These are phyloP conservation scores for Microbotryum silenes-acaulis DNA, from an alignment of 1,284 basidiomycete genomes.

Conservation along the genomic window DNA sequence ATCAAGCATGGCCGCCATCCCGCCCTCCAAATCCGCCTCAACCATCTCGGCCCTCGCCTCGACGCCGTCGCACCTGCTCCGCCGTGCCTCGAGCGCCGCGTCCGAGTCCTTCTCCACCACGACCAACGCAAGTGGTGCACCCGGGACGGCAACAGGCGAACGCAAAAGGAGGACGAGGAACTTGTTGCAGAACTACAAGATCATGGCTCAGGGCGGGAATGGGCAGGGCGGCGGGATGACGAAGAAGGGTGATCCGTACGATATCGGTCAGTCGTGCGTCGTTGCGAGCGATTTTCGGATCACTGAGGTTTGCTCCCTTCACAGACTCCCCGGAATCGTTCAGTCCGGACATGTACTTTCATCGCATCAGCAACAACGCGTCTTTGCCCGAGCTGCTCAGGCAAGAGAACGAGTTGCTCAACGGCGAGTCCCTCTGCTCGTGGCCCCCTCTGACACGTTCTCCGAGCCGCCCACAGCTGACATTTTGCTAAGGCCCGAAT, in stretches of 20 bases:
- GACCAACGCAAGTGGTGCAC: too few relatives aligned
- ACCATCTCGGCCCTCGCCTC: background rate
- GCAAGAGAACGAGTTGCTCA: conserved; percentile 65
- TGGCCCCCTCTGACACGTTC: too few relatives aligned
- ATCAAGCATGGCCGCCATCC: conserved; percentile 1
- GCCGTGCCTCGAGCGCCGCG: conserved; percentile 10
- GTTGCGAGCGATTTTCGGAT: background rate
- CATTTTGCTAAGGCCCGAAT: background rate
- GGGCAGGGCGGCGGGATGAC: conserved; percentile 40
- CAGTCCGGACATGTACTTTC: conserved; percentile 63
- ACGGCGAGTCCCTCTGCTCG: conserved; percentile 45
- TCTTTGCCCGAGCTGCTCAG: conserved; percentile 62
- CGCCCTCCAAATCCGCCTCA: conserved; percentile 7
- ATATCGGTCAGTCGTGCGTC: conserved; percentile 51
- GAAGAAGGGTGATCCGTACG: conserved; percentile 59
- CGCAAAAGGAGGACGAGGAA: conserved; percentile 45
- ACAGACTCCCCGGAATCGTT: conserved; percentile 61
- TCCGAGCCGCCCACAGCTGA: background rate
- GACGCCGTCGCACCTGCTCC: conserved; percentile 8
- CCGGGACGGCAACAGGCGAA: conserved; percentile 1
- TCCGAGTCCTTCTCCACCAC: background rate
- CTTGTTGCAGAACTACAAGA: conserved; percentile 71
- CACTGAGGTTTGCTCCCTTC: background rate
- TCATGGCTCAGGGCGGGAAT: conserved; percentile 54
- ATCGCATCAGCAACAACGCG: conserved; percentile 34